phyloP scores from a whole-genome alignment of 805 yeast genomes.

The Blastobotrys muscicola region DNA sequence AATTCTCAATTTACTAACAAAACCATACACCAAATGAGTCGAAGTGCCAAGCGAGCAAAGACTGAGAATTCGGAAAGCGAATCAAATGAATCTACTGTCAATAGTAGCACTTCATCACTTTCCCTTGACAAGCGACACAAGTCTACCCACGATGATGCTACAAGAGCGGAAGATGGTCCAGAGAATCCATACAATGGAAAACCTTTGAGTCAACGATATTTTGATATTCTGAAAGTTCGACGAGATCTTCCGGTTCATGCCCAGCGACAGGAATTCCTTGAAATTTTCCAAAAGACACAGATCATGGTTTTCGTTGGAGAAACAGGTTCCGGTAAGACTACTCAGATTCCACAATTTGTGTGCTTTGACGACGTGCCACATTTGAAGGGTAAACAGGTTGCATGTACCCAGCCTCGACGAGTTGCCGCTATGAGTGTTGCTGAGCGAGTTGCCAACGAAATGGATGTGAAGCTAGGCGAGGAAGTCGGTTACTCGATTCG shows the following conservation, averaged over 20 bases:
- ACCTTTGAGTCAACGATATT: slow-evolving; percentile 53
- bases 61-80: neutral
- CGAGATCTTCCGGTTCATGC: slow-evolving; percentile 89
- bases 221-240: slow-evolving; percentile 67
- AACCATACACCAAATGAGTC: no score
- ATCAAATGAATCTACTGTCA: neutral
- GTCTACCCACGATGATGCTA: slow-evolving; percentile 28
- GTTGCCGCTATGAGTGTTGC: slow-evolving; percentile 99
- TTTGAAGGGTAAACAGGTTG: slow-evolving; percentile 71
- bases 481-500: slow-evolving; percentile 95
- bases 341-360: slow-evolving; percentile 96
- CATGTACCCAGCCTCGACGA: slow-evolving; percentile 93
- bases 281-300: slow-evolving; percentile 76
- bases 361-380: slow-evolving; percentile 89
- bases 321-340: slow-evolving; percentile 97
- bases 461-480: slow-evolving; percentile 87
- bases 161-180: slow-evolving; percentile 34
- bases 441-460: slow-evolving; percentile 91
- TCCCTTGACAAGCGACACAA: slow-evolving; percentile 3
- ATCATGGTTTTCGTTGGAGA: slow-evolving; percentile 98
- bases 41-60: no score
- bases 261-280: slow-evolving; percentile 81
- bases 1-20: no score
- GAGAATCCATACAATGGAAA: slow-evolving; percentile 75
- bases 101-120: neutral